Evolutionary conservation across 176 grass and related monocot genomes (phyloP).

Genomic region (Oryza glaberrima): DNA sequence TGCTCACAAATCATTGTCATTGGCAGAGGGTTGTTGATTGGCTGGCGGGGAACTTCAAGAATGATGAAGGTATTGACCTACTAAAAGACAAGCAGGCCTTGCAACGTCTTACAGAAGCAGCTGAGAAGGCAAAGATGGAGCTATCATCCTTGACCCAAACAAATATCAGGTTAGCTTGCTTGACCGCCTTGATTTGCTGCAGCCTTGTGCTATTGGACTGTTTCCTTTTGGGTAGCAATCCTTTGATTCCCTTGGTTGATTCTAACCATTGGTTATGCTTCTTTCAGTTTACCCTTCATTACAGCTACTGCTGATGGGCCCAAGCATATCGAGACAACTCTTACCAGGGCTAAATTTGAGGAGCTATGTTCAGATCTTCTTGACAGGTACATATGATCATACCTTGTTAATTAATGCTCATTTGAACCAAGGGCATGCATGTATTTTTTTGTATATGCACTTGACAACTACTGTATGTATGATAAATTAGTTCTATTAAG

Average conservation of each 20-base stretch:
- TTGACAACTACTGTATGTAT: neutral
- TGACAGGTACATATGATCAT: conserved; percentile 48
- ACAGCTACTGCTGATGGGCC: conserved; percentile 75
- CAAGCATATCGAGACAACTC: conserved; percentile 70
- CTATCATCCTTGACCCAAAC: conserved; percentile 70
- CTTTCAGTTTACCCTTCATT: conserved; percentile 74
- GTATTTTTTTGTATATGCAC: neutral
- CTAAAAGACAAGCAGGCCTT: conserved; percentile 82
- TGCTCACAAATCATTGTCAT: conserved; percentile 3
- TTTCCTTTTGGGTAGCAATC: neutral
- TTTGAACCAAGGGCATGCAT: neutral
- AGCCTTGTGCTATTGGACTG: neutral
- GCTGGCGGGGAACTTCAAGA: conserved; percentile 65
- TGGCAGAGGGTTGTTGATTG: conserved; percentile 79
- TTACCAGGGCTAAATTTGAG: conserved; percentile 84
- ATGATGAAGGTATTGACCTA: conserved; percentile 70
- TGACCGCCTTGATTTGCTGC: neutral
- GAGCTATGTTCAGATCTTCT: conserved; percentile 79
- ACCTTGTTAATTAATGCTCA: conserved; percentile 10
- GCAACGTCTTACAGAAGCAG: conserved; percentile 73
- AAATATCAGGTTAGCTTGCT: conserved; percentile 58
- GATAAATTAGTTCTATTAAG: neutral
- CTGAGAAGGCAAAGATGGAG: conserved; percentile 90
- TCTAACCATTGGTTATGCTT: conserved; percentile 8
- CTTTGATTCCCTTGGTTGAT: neutral